Evolutionary conservation across 371 early-diverging fungal species (phyloP).

Genomic region (Zancudomyces culisetae): DNA sequence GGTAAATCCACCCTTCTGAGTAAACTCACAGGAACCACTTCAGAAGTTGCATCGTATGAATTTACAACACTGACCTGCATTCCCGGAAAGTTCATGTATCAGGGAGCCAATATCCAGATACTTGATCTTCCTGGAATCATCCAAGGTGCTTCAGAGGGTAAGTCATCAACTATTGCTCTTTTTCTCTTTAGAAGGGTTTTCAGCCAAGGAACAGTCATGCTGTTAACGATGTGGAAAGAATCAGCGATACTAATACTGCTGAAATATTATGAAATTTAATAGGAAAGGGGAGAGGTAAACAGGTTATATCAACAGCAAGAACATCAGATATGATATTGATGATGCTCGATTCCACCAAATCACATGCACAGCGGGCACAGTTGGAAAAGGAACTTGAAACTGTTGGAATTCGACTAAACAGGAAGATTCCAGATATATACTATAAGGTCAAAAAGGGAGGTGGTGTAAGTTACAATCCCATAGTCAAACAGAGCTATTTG

Average conservation of each 20-base stretch:
- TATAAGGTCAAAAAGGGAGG: conserved; percentile 96
- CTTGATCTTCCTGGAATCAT: conserved; percentile 95
- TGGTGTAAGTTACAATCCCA: conserved; percentile 88
- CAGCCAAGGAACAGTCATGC: no score
- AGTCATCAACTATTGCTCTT: conserved; percentile 23
- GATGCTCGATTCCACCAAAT: conserved; percentile 97
- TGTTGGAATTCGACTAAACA: conserved; percentile 95
- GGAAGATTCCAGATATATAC: conserved; percentile 75
- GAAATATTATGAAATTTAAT: neutral
- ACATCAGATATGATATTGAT: conserved; percentile 96
- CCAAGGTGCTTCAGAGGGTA: conserved; percentile 94
- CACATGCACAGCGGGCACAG: conserved; percentile 48
- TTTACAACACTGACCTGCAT: conserved; percentile 98
- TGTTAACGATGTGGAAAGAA: no score
- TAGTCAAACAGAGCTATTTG: conserved; percentile 72
- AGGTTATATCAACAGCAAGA: conserved; percentile 92
- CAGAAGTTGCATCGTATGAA: conserved; percentile 89
- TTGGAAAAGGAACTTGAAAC: conserved; percentile 96
- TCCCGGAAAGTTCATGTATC: conserved; percentile 94
- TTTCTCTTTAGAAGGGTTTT: conserved; percentile 41
- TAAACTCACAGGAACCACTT: conserved; percentile 87
- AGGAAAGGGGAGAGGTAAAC: conserved; percentile 80
- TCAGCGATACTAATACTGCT: no score
- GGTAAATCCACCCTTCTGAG: conserved; percentile 96
- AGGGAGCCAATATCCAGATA: conserved; percentile 95